Percentiles rank a stretch among this genome's conserved stretches.
Conservation (phyloP, 2,329 filamentous ascomycete genomes). For the Samsoniella hepiali region DNA sequence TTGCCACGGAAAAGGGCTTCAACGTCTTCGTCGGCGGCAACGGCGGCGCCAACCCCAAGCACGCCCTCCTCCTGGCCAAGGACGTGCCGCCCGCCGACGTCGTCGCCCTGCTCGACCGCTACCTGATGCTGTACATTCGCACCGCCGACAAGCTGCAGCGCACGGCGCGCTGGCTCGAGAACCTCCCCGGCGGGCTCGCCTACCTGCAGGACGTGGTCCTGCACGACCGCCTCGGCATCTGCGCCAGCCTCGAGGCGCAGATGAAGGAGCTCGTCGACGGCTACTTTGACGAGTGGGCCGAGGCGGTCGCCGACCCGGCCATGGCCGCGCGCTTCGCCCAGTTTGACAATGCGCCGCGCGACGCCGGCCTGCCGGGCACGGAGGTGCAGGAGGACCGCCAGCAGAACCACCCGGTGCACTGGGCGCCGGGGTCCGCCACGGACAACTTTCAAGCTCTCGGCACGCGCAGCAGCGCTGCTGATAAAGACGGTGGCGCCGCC, state of each 20-base stretch:
- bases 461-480: conserved; percentile 24
- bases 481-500: conserved; percentile 51
- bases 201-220: conserved; percentile 82
- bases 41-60: conserved; percentile 78
- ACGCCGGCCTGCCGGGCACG: conserved; percentile 67
- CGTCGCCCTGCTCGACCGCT: conserved; percentile 80
- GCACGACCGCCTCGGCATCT: conserved; percentile 82
- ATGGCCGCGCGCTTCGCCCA: conserved; percentile 70
- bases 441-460: conserved; percentile 68
- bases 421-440: conserved; percentile 62
- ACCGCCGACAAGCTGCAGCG: conserved; percentile 88
- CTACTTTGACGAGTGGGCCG: conserved; percentile 91
- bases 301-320: conserved; percentile 68
- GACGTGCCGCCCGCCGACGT: conserved; percentile 82
- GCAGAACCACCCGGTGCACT: conserved; percentile 72
- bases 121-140: conserved; percentile 90
- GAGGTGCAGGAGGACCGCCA: conserved; percentile 70
- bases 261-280: conserved; percentile 81
- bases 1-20: conserved; percentile 89
- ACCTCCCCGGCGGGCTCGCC: conserved; percentile 75
- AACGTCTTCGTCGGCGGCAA: conserved; percentile 91
- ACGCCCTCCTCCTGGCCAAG: conserved; percentile 79
- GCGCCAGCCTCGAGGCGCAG: conserved; percentile 77
- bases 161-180: conserved; percentile 84
- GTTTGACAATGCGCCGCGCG: conserved; percentile 72